Base-by-base conservation (phyloP, 176 grass and related monocot genomes). In the Phoenix roebelenii region DNA sequence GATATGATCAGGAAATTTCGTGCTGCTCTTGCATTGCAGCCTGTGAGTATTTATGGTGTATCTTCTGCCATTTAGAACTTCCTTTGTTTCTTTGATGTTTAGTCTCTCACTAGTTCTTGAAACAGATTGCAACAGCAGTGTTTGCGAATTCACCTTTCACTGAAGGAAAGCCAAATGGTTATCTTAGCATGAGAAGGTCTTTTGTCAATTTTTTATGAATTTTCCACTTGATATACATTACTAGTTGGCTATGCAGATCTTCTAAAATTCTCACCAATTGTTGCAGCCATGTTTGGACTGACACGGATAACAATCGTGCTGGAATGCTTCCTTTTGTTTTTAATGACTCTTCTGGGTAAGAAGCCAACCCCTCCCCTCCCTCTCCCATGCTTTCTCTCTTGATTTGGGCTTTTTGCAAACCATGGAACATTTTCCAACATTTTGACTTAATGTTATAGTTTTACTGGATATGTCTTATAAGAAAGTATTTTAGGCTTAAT, bases 251-350 rank as follows among this genome's bases (percentile, higher is more conserved):
- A 32, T 61, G 5, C 57, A 49, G 23, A 59, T 61, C 20, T 67
- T 51, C 28, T 73, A 82, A 85, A 1, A 25, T 56, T 32, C 54
- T 69, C 50, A 51, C 18, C 17, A 25, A 51, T 63, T 57, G 61
- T 50, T 88, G 75, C 84, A 98, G 93, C 78, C 87, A 98, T 53
- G 78, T 92, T 22, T 98, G 93, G 93, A 98, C 93, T 25, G 93
- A 98, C 75, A 98, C 93, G 53, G 93, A 98, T 57, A 98, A 98
- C 77, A 85, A 98, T 58, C 87, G 93, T n/a, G 28, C 87, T 23
- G 93, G 87, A 54, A 98, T 98, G 93, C 88, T 98, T 74, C 90
- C 90, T 57, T 95, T 95, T 84, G 90, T 95, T 60, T 95, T 89
- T 25, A 77, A 95, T 19, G 65, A 81, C 32, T 74, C 85, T 64